phyloP scores from a whole-genome alignment of 495 filamentous ascomycete species.

The Annulohypoxylon nitens region DNA sequence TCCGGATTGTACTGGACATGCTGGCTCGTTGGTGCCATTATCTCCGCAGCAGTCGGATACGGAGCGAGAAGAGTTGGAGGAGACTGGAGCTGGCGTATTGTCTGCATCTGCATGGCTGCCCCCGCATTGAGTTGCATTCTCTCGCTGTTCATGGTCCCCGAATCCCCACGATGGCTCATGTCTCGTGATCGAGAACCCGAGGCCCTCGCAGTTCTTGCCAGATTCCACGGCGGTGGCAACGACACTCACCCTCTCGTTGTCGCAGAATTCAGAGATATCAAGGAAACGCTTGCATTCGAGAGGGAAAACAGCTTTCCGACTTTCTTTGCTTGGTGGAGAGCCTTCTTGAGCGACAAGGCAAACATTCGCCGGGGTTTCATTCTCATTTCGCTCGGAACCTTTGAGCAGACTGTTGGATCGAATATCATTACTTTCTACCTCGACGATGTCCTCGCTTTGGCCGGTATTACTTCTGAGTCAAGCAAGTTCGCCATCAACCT shows the following conservation, averaged over 20 bases:
- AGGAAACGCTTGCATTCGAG: background rate
- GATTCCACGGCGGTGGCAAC: background rate
- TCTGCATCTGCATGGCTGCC: slow-evolving; percentile 4
- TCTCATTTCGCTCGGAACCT: background rate
- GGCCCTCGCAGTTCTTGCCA: background rate
- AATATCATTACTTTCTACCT: slow-evolving; percentile 11
- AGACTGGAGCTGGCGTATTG: slow-evolving; percentile 2
- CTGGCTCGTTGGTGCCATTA: slow-evolving; percentile 2
- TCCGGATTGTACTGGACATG: slow-evolving; percentile 5
- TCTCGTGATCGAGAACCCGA: slow-evolving; percentile 1
- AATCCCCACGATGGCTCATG: slow-evolving; percentile 2
- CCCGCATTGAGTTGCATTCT: slow-evolving; percentile 4
- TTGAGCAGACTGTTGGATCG: slow-evolving; percentile 1
- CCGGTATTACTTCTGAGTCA: slow-evolving; percentile 5
- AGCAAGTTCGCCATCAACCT: slow-evolving; percentile 7
- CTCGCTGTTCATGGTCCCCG: background rate
- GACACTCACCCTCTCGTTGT: background rate
- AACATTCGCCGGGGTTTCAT: slow-evolving; percentile 8
- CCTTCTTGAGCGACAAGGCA: slow-evolving; percentile 8
- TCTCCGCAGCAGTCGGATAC: background rate
- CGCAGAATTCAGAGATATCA: slow-evolving; percentile 9
- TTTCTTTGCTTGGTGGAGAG: slow-evolving; percentile 4
- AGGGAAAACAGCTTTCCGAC: background rate
- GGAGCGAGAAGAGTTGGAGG: background rate
- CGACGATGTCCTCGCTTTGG: background rate